Conservation (phyloP, 768 basidiomycete genomes). For the Mrakia gelida region DNA sequence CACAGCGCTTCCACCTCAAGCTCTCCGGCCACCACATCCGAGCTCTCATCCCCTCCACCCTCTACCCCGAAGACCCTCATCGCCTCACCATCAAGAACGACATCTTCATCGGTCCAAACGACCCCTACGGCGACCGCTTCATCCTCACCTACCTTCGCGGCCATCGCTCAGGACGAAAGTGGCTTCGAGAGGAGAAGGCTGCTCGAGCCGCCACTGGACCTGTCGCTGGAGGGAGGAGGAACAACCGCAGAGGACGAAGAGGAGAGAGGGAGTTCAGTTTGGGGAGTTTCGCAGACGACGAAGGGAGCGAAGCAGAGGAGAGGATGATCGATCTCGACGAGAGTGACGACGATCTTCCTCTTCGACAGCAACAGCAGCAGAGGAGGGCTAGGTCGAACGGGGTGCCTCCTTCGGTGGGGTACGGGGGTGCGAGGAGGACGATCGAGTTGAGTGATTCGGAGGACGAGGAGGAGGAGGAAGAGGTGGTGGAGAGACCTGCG, state of each 20-base stretch:
- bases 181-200: background rate
- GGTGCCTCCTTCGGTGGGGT: background rate
- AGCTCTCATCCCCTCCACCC: background rate
- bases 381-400: conserved; percentile 3
- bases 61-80: background rate
- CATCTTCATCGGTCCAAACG: background rate
- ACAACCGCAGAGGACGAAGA: no score
- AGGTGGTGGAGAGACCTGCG: background rate
- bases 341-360: background rate
- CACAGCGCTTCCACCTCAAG: conserved; percentile 4
- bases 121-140: background rate
- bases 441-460: conserved; percentile 1
- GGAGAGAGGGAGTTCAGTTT: background rate
- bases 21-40: background rate
- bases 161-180: background rate
- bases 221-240: background rate
- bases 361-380: background rate
- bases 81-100: background rate
- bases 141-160: conserved; percentile 9
- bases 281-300: background rate
- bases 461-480: conserved; percentile 4
- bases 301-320: background rate
- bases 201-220: background rate
- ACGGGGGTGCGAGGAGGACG: background rate
- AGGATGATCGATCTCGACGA: background rate